Evolutionary conservation across 495 filamentous ascomycete species (phyloP), one percentile per base, ranked within the genome.

Genomic region (Aspergillus indologenus): DNA sequence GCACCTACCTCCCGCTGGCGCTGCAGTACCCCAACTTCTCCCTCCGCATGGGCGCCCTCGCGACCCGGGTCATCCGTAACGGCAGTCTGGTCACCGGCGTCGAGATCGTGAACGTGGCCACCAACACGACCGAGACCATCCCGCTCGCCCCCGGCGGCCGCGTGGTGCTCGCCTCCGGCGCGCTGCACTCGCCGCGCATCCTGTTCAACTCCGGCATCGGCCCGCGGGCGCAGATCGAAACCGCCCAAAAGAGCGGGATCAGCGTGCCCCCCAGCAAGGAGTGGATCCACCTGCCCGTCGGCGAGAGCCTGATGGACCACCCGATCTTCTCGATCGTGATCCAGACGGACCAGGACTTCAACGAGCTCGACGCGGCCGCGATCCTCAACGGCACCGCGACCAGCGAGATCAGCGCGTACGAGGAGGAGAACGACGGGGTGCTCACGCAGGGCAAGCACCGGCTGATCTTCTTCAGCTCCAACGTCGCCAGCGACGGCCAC

Each of bases 231-330:
- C 81, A 85, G 72, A 82, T 88, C 19, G 70, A 77, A 45, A 63
- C 83, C 12, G 82, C 87, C 42, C 75, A 81, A 60, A 67, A 68
- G 53, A 81, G 79, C 2, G 70, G 73, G 24, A 65, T 75, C 1
- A 78, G 83, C 53, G 81, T 85, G 19, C 68, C 81, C 12, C 75
- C 69, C n/a, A 78, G 85, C 75, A 62, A 69, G 1, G 64, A 83
- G 19, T 91, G 88, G 88, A 87, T 92, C 65, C 75, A 85, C 61
- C 76, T 89, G 14, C 89, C 89, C 21, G 88, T 92, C 20, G 89
- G 89, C 23, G 80, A 87, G 64, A 89, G 89, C 65, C 68, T 91
- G 43, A 82, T 85, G 59, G 89, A 91, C 66, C 88, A 92, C 69
- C 77, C 84, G 57, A 88, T 89, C 70, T 90, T 89, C 60, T 82